Percentiles rank a stretch among this genome's conserved stretches.
These are phyloP conservation scores for Monilinia laxa DNA, from an alignment of 2,329 filamentous ascomycete species.

Conservation along the genomic window DNA sequence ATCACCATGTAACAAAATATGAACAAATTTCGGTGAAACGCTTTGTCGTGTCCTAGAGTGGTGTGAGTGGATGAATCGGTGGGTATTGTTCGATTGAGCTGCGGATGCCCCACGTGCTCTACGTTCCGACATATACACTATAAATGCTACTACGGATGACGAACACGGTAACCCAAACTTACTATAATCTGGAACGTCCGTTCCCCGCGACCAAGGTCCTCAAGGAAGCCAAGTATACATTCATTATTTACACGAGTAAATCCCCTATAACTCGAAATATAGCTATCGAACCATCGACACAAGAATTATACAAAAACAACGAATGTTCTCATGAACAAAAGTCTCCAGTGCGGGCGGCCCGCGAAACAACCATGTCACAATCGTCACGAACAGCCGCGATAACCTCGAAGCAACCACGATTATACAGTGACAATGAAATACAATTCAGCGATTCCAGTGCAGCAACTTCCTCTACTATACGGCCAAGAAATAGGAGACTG, in stretches of 20 bases:
- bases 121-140: conserved; percentile 18
- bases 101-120: conserved; percentile 21
- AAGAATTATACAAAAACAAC: conserved; percentile 12
- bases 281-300: conserved; percentile 5
- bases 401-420: conserved; percentile 23
- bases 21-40: background rate
- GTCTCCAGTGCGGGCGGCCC: conserved; percentile 31
- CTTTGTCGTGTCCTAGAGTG: background rate
- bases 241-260: conserved; percentile 8
- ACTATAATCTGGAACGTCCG: conserved; percentile 21
- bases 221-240: conserved; percentile 16
- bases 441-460: conserved; percentile 16
- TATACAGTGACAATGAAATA: conserved; percentile 20
- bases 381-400: conserved; percentile 28
- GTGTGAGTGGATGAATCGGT: no score
- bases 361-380: conserved; percentile 28
- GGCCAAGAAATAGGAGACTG: conserved; percentile 38
- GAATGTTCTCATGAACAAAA: conserved; percentile 32
- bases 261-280: background rate
- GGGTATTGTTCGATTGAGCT: conserved; percentile 2
- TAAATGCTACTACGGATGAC: conserved; percentile 22
- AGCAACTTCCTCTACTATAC: conserved; percentile 29
- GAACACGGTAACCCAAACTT: conserved; percentile 24
- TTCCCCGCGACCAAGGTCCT: conserved; percentile 18
- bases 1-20: background rate